Percentiles rank a stretch among this genome's conserved stretches.
Evolutionary conservation across 352 stramenopile species (phyloP).

Genomic region (Plasmopara viticola): DNA sequence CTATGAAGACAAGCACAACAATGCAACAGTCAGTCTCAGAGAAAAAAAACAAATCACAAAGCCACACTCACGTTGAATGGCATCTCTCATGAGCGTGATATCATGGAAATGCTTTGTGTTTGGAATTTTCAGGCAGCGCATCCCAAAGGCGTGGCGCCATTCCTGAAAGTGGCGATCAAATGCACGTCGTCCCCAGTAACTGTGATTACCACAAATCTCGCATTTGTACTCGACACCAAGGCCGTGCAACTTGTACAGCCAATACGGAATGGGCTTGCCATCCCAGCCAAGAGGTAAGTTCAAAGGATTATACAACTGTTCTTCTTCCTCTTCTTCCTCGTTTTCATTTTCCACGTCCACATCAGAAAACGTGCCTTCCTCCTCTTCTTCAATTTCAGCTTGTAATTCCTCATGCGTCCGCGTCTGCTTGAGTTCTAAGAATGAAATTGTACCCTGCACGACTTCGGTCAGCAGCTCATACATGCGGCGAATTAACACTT

Average conservation of each 20-base stretch:
- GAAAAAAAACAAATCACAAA: constrained; percentile 2
- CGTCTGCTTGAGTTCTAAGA: constrained; percentile 84
- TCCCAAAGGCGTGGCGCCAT: constrained; percentile 96
- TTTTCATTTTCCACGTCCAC: constrained; percentile 67
- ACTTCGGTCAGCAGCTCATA: constrained; percentile 79
- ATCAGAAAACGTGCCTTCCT: constrained; percentile 79
- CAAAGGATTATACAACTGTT: constrained; percentile 98
- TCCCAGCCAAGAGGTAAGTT: constrained; percentile 98
- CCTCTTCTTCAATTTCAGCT: constrained; percentile 80
- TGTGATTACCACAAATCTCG: constrained; percentile 99
- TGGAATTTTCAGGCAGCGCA: constrained; percentile 97
- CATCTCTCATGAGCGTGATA: constrained; percentile 97
- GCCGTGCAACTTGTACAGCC: constrained; percentile 99
- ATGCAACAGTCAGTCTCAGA: constrained; percentile 2
- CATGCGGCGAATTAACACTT: constrained; percentile 64
- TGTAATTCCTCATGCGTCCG: constrained; percentile 84
- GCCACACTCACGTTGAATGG: constrained; percentile 58
- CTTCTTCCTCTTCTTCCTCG: constrained; percentile 85
- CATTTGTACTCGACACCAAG: constrained; percentile 98
- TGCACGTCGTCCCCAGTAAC: constrained; percentile 93
- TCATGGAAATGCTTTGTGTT: constrained; percentile 99
- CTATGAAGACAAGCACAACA: constrained; percentile 21
- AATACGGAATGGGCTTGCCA: constrained; percentile 99
- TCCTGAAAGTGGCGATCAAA: constrained; percentile 99
- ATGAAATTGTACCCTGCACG: constrained; percentile 77